Evolutionary conservation across 1,139 yeast genomes (phyloP), one percentile per base, ranked within the genome.

Genomic region (Yamadazyma diddensiae): DNA sequence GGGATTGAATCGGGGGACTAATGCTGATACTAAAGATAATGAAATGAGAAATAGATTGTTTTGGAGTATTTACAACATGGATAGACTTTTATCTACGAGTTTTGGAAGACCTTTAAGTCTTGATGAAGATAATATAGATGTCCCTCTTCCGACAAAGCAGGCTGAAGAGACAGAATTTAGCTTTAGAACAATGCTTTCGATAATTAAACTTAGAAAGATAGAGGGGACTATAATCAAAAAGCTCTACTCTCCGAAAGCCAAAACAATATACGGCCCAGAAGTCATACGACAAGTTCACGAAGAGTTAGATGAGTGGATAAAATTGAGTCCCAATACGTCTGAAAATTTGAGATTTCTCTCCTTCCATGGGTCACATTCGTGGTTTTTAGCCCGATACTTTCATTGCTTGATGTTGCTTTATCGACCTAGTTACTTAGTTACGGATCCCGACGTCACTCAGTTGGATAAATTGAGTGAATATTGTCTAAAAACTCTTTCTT

Each of bases 1-100:
- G n/a, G 74, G 75, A 1, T 45, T 71, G 23, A 65, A 72, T 43
- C 59, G 66, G 29, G 58, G 55, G 50, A 4, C 43, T 41, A 8
- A 55, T 53, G 19, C 41, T 47, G 21, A 47, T 46, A 27, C 45
- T 34, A 3, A 43, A 53, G 49, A 47, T 59, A 5, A 41, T 52
- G 77, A 72, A 44, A 54, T 62, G 53, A 48, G 69, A 30, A 57
- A 59, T 3, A 50, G 78, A 28, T 49, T 71, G 5, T 72, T 72
- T 40, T 73, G 79, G 79, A 63, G 73, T 29, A 68, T 70, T 8
- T 72, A 67, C 40, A 65, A 64, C 33, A 66, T 65, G 51, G 79
- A 73, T 41, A 46, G 74, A 27, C 46, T 66, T 12, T 59, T 72
- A 12, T 62, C 73, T 1, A 54, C 65, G 1, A 58, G 73, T 3